A percentile compares a stretch with the other conserved stretches of the same genome.
Conservation (phyloP, 2,329 filamentous ascomycete genomes). For the Neofusicoccum sp. region DNA sequence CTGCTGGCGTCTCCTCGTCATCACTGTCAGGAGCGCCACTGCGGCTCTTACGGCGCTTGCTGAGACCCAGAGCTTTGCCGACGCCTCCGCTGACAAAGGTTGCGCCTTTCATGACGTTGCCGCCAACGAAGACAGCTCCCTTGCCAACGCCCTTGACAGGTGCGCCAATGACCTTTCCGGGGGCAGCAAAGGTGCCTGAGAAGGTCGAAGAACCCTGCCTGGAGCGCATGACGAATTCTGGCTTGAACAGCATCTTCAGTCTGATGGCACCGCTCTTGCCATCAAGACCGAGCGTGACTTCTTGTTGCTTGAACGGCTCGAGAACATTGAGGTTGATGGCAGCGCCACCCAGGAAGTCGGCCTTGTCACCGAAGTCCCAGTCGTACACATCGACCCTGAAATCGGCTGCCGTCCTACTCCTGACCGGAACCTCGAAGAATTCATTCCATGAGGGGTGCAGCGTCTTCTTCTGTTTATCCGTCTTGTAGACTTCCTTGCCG, state of each 20-base stretch:
- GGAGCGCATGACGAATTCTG: conserved; percentile 82
- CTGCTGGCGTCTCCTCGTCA: conserved; percentile 45
- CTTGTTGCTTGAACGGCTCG: conserved; percentile 80
- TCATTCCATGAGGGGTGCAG: conserved; percentile 95
- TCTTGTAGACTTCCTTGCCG: conserved; percentile 88
- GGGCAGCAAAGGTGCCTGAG: conserved; percentile 80
- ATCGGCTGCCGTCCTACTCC: conserved; percentile 79
- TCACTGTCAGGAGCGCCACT: conserved; percentile 42
- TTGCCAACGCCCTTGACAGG: conserved; percentile 91
- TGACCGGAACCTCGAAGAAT: conserved; percentile 80
- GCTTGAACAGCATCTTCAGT: conserved; percentile 85
- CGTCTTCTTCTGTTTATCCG: conserved; percentile 95
- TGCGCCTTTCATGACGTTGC: conserved; percentile 82
- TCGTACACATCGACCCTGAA: conserved; percentile 85
- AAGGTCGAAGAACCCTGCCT: conserved; percentile 92
- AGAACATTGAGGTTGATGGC: conserved; percentile 73
- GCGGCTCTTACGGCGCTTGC: conserved; percentile 60
- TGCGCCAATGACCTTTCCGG: conserved; percentile 87
- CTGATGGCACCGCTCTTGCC: conserved; percentile 85
- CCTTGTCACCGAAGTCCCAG: conserved; percentile 95
- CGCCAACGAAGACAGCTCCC: conserved; percentile 68
- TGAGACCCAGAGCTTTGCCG: conserved; percentile 41
- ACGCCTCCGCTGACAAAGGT: conserved; percentile 87
- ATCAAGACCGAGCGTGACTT: conserved; percentile 72
- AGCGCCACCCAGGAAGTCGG: conserved; percentile 80